A percentile compares a stretch with the other conserved stretches of the same genome.
Conservation (phyloP, 768 basidiomycete species). For the Psilocybe cyanescens region DNA sequence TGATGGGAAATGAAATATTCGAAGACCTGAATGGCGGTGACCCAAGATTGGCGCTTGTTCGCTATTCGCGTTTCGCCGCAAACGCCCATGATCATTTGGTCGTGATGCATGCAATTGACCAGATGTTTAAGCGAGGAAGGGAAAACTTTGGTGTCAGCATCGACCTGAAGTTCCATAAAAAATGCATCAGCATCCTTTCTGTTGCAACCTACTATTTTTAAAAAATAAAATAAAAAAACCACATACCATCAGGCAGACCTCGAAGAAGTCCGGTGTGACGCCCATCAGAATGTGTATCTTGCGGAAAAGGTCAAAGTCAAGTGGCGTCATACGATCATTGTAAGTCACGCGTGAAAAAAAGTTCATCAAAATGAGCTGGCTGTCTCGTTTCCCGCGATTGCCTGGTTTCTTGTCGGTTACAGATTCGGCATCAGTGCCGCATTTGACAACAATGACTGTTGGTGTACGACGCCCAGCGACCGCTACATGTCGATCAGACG, state of each 20-base stretch:
- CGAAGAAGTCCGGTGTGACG: slow-evolving; percentile 99
- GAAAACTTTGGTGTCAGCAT: slow-evolving; percentile 97
- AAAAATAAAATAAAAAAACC: background rate
- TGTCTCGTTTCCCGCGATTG: slow-evolving; percentile 98
- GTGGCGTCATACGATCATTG: slow-evolving; percentile 97
- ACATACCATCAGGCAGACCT: slow-evolving; percentile 94
- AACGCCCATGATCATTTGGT: slow-evolving; percentile 98
- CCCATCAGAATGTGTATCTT: slow-evolving; percentile 97
- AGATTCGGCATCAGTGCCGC: slow-evolving; percentile 88
- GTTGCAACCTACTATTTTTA: background rate
- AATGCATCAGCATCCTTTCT: background rate
- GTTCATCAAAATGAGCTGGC: slow-evolving; percentile 99
- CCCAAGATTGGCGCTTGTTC: slow-evolving; percentile 98
- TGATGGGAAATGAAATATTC: slow-evolving; percentile 99
- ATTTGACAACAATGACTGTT: slow-evolving; percentile 94
- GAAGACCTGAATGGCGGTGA: slow-evolving; percentile 97
- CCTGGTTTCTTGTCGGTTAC: slow-evolving; percentile 90
- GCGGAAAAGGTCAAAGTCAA: slow-evolving; percentile 98
- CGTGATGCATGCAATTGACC: slow-evolving; percentile 99
- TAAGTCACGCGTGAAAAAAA: slow-evolving; percentile 99
- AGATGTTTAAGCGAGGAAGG: slow-evolving; percentile 88
- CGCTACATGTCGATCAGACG: slow-evolving; percentile 41
- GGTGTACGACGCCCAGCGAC: slow-evolving; percentile 91
- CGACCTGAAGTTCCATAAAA: slow-evolving; percentile 66
- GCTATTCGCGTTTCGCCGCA: slow-evolving; percentile 99